phyloP scores from a whole-genome alignment of 495 filamentous ascomycete species.

The Pseudomonodictys pantanalensis region DNA sequence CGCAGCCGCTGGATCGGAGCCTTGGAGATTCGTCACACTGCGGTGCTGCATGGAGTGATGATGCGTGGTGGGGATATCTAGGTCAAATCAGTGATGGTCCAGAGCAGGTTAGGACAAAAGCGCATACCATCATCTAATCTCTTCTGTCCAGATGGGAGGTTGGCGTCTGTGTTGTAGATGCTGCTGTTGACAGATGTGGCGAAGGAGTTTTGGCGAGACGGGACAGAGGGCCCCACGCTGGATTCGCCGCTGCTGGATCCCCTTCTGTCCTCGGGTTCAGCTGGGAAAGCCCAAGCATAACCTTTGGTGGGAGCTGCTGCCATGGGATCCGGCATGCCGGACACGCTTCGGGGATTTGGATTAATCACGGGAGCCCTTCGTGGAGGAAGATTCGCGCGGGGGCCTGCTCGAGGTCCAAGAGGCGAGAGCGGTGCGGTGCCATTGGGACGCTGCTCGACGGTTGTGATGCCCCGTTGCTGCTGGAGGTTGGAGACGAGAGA shows the following conservation, averaged over 20 bases:
- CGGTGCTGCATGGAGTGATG: slow-evolving; percentile 46
- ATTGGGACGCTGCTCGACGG: slow-evolving; percentile 36
- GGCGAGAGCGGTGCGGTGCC: slow-evolving; percentile 39
- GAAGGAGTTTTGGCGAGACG: slow-evolving; percentile 42
- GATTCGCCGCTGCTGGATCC: slow-evolving; percentile 41
- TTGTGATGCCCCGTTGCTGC: slow-evolving; percentile 38
- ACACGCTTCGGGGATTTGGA: slow-evolving; percentile 37
- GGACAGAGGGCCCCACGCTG: slow-evolving; percentile 31
- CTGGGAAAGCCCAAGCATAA: slow-evolving; percentile 47
- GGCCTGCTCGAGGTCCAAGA: slow-evolving; percentile 26
- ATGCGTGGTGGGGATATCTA: slow-evolving; percentile 41
- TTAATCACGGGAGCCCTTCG: slow-evolving; percentile 43
- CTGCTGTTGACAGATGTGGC: slow-evolving; percentile 44
- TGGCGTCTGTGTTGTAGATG: slow-evolving; percentile 42
- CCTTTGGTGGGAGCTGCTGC: slow-evolving; percentile 44
- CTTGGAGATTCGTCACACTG: slow-evolving; percentile 38
- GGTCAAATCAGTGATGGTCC: slow-evolving; percentile 3
- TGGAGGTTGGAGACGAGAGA: slow-evolving; percentile 44
- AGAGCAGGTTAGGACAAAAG: neutral
- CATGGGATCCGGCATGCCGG: slow-evolving; percentile 45
- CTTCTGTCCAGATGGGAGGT: slow-evolving; percentile 40
- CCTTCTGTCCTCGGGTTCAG: slow-evolving; percentile 38
- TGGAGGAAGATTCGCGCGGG: slow-evolving; percentile 28
- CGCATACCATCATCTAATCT: slow-evolving; percentile 41
- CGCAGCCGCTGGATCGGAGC: slow-evolving; percentile 25